Evolutionary conservation across 2,329 filamentous ascomycete genomes (phyloP), one percentile per base, ranked within the genome.

Genomic region (Aspergillus felis): DNA sequence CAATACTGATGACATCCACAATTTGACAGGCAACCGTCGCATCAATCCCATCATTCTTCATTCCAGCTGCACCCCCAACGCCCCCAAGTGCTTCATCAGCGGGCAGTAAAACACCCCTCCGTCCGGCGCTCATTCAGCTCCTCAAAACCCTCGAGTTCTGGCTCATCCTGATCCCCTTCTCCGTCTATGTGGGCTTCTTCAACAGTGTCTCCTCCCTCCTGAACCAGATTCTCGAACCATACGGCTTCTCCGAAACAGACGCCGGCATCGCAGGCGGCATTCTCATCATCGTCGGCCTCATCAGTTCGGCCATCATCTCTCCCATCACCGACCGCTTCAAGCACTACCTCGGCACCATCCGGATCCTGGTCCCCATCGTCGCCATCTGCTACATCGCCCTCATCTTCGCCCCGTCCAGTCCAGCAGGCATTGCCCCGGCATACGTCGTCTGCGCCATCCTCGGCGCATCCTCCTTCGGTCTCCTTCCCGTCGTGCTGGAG

Each of bases 221-320:
- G 9, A 96, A 93, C 78, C 93, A 97, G 71, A 90, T 97, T 71
- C 84, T 97, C 62, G 79, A 84, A 42, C 94, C 94, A 0, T 93
- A 97, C 76, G 89, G 86, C 67, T 96, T 91, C 82, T 83, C 79
- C 58, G 89, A 96, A 71, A 88, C 88, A 62, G 83, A 96, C 56
- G 90, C 93, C 24, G 94, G 94, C 35, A 92, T 97, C 67, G 91
- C 88, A 10, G 94, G 94, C 62, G 94, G 90, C 0, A 75, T 97
- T 8, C 83, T 97, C 35, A 97, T 97, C 70, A 81, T 96, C 50
- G 90, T 94, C 54, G 94, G 94, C 8, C 85, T 99, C 1, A 81
- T 95, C 48, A 75, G 84, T 4, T 83, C 91, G 0, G 94, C 91
- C 14, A 79, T 96, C 60, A 82, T 86, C 0, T 90, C 88, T 0